Evolutionary conservation across 139 green algal species (phyloP), one percentile per base, ranked within the genome.

Genomic region (Gonium pectorale): DNA sequence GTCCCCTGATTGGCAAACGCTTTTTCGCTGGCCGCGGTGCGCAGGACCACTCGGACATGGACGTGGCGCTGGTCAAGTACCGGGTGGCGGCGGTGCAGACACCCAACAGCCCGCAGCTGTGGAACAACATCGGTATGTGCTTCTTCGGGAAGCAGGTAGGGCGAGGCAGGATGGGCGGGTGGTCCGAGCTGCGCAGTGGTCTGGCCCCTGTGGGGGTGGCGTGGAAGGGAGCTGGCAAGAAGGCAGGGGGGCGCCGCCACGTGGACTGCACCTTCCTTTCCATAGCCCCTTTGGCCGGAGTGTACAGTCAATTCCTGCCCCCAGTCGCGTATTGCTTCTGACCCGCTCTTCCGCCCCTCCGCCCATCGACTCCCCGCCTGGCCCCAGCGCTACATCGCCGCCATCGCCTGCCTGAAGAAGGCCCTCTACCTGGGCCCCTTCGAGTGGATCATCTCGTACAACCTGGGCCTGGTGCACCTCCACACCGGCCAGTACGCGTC

Each of bases 41-140:
- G 19, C 89, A 96, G 91, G 94, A 97, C 77, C 90, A 97, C 78
- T 62, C 74, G 17, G 95, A 97, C 88, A 93, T 95, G 87, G 95
- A 97, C 60, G 90, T 92, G 2, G 95, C 95, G 31, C 87, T 97
- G 35, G 79, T 96, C 70, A 96, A 97, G 90, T 97, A 97, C 88
- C 85, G 94, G 19, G 88, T 96, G 13, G 93, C 93, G 19, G 93
- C 94, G 5, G 91, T 93, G 69, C 87, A 89, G 44, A 94, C 89
- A n/a, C 92, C 93, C 49, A 95, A 95, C 92, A 93, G 85, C 56
- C 88, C 93, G 63, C 92, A 95, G 88, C 90, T 97, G 37, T 97
- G 94, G 94, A 97, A 96, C 91, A 97, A 97, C 88, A 94, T 96
- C n/a, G 94, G 94, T 56, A 95, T 96, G 93, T 96, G 93, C 89